Conservation (phyloP, 2,329 filamentous ascomycete species). For the Exutisphaerella laricina region DNA sequence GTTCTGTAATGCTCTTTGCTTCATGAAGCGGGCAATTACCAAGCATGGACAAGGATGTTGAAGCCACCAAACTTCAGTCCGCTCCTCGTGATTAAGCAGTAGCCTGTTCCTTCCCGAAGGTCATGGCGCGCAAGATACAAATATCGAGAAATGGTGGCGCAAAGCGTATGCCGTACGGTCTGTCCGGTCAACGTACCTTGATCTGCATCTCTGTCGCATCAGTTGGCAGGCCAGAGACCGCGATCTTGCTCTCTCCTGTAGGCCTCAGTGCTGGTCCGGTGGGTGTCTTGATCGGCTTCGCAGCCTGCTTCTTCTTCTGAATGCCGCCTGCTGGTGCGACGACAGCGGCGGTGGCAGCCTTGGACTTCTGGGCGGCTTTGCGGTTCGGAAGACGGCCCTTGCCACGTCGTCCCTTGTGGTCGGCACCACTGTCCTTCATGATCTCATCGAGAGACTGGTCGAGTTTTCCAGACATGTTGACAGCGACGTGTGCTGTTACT, state of each 20-base stretch:
- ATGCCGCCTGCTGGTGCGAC: constrained; percentile 77
- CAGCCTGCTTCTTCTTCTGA: constrained; percentile 61
- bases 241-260: constrained; percentile 84
- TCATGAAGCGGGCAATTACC: constrained; percentile 16
- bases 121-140: constrained; percentile 11
- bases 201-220: constrained; percentile 97
- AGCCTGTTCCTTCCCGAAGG: constrained; percentile 7
- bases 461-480: constrained; percentile 85
- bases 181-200: constrained; percentile 98
- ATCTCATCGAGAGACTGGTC: constrained; percentile 98
- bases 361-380: constrained; percentile 47
- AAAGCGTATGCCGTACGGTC: constrained; percentile 37
- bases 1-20: constrained; percentile 10
- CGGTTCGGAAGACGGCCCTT: constrained; percentile 42
- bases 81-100: constrained; percentile 8
- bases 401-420: constrained; percentile 43
- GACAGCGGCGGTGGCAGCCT: constrained; percentile 36
- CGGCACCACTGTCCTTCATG: constrained; percentile 65
- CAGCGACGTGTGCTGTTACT: constrained; percentile 14
- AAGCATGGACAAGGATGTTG: constrained; percentile 12
- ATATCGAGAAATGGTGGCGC: constrained; percentile 28
- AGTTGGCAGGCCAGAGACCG: constrained; percentile 97
- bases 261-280: constrained; percentile 53
- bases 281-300: constrained; percentile 52
- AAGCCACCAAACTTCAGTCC: constrained; percentile 9